Percentiles rank a stretch among this genome's conserved stretches.
phyloP scores from a whole-genome alignment of 441 rosid genomes.

The Capsella rubella region DNA sequence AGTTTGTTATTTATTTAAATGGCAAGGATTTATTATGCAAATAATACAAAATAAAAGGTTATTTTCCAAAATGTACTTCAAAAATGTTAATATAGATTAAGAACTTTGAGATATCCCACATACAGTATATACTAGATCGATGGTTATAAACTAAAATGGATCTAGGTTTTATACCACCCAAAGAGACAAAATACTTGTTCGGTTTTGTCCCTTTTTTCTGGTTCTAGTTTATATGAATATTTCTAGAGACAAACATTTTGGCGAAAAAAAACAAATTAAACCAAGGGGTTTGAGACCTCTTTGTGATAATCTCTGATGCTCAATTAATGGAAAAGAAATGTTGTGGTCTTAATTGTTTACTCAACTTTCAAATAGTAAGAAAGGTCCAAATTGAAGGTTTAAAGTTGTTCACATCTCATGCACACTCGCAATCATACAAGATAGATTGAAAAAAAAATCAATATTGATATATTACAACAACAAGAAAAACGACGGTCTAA shows the following conservation, averaged over 20 bases:
- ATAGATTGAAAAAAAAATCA: background rate
- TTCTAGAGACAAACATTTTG: background rate
- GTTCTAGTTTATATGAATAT: too few relatives aligned
- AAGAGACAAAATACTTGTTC: too few relatives aligned
- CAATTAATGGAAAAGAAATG: background rate
- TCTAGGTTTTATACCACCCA: background rate
- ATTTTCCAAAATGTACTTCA: too few relatives aligned
- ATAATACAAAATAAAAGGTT: too few relatives aligned
- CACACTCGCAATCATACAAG: background rate
- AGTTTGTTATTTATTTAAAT: too few relatives aligned
- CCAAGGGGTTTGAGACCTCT: background rate
- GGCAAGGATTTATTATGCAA: too few relatives aligned
- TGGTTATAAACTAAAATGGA: background rate
- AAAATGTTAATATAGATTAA: too few relatives aligned
- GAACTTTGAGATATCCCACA: background rate
- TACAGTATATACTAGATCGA: too few relatives aligned
- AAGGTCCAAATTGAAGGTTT: background rate
- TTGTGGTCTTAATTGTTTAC: conserved; percentile 2
- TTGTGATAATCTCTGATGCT: background rate
- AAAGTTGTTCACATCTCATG: conserved; percentile 12
- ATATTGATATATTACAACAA: background rate
- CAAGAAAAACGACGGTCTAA: background rate
- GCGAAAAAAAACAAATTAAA: background rate
- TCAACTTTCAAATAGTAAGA: background rate
- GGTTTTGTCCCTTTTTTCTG: too few relatives aligned